Conservation (phyloP, 306 rosid genomes). For the Mimosa pudica region DNA sequence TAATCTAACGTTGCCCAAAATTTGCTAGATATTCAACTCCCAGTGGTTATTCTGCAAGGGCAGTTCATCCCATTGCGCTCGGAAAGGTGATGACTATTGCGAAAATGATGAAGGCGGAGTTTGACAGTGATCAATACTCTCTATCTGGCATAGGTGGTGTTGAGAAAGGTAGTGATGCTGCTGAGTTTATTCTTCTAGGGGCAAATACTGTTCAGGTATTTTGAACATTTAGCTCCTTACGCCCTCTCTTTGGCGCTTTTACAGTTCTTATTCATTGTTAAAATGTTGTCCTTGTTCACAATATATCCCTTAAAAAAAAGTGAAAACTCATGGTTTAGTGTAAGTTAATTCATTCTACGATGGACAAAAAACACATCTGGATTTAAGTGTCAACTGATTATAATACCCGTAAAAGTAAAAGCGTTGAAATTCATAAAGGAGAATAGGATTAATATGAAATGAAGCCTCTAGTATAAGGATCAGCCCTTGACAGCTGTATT, state of each 20-base stretch:
- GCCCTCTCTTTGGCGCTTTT: background rate
- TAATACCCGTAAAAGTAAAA: background rate
- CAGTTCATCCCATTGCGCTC: conserved; percentile 97
- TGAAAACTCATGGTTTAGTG: background rate
- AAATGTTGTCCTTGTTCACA: conserved; percentile 1
- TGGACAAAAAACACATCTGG: background rate
- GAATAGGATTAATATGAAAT: too few species aligned
- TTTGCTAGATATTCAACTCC: conserved; percentile 93
- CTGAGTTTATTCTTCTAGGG: conserved; percentile 93
- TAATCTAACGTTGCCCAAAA: conserved; percentile 35
- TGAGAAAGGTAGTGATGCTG: conserved; percentile 91
- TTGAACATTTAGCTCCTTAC: background rate
- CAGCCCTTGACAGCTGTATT: background rate
- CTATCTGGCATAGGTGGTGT: conserved; percentile 97
- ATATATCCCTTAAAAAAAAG: background rate
- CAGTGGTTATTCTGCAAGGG: conserved; percentile 94
- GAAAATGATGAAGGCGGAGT: conserved; percentile 83
- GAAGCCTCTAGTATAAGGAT: background rate
- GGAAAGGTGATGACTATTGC: conserved; percentile 95
- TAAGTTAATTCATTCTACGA: background rate
- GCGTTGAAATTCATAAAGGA: background rate
- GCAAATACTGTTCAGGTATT: conserved; percentile 94
- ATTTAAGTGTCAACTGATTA: background rate
- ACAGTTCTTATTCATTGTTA: conserved; percentile 10
- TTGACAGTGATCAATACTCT: conserved; percentile 59